Evolutionary conservation across 768 basidiomycete genomes (phyloP).

Genomic region (Tylopilus rubrobrunneus): DNA sequence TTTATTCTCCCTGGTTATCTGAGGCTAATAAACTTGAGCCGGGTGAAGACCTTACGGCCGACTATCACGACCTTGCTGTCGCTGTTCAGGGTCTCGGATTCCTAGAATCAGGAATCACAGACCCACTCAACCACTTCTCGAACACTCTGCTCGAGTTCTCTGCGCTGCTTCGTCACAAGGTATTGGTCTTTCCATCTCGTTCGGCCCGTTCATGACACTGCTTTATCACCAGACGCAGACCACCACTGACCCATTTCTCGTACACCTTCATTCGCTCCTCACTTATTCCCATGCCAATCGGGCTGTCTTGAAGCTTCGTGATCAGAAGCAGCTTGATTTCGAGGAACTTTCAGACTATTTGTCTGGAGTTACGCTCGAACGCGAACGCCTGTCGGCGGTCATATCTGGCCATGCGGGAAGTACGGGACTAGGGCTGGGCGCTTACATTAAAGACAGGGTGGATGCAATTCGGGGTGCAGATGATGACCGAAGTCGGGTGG

Average conservation of each 20-base stretch:
- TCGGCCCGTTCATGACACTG: not conserved
- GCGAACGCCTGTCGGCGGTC: slow-evolving; percentile 87
- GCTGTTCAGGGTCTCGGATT: slow-evolving; percentile 97
- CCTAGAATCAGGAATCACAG: slow-evolving; percentile 97
- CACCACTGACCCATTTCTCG: slow-evolving; percentile 88
- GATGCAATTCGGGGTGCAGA: slow-evolving; percentile 91
- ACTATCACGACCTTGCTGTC: slow-evolving; percentile 96
- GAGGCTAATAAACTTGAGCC: slow-evolving; percentile 84
- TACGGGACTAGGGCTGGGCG: slow-evolving; percentile 77
- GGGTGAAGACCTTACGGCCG: slow-evolving; percentile 90
- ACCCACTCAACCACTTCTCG: slow-evolving; percentile 94
- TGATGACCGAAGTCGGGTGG: slow-evolving; percentile 88
- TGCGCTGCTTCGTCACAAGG: slow-evolving; percentile 79
- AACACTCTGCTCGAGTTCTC: slow-evolving; percentile 96
- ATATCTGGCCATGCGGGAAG: slow-evolving; percentile 87
- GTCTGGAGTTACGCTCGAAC: slow-evolving; percentile 86
- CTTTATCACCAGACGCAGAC: slow-evolving; percentile 62
- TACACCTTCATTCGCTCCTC: slow-evolving; percentile 87
- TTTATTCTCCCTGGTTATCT: slow-evolving; percentile 43
- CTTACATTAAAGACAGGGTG: slow-evolving; percentile 89
- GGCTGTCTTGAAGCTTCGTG: slow-evolving; percentile 90
- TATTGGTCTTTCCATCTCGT: slow-evolving; percentile 32
- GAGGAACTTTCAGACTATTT: slow-evolving; percentile 96
- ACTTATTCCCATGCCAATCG: slow-evolving; percentile 92
- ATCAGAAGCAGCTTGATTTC: slow-evolving; percentile 98